Evolutionary conservation across 139 green algal genomes (phyloP).

Genomic region (Pseudopediastrum boryanum): DNA sequence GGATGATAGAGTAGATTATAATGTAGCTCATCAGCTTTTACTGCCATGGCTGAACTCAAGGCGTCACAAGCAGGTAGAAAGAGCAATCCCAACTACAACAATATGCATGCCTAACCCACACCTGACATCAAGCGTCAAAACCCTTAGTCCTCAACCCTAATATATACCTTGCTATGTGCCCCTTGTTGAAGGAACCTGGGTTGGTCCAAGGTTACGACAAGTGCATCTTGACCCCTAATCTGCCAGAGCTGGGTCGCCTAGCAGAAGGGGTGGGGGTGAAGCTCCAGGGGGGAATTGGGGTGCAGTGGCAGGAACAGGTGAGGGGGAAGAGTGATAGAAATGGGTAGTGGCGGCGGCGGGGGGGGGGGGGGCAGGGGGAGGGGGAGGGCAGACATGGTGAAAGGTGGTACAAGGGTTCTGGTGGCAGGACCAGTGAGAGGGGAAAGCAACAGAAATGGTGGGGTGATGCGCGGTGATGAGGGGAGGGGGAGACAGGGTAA

Average conservation of each 20-base stretch:
- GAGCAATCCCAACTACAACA: too few species aligned
- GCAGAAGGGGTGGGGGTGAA: slow-evolving; percentile 36
- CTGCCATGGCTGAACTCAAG: too few species aligned
- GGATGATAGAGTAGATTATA: too few species aligned
- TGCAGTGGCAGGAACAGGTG: slow-evolving; percentile 47
- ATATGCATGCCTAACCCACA: too few species aligned
- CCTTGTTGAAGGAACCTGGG: slow-evolving; percentile 39
- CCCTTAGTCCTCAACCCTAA: neutral
- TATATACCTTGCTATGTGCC: slow-evolving; percentile 6
- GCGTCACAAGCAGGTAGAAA: too few species aligned
- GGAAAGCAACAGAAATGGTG: neutral
- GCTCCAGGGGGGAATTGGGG: slow-evolving; percentile 44
- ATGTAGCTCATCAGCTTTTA: too few species aligned
- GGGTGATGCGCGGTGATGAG: neutral
- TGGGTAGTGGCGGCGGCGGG: neutral
- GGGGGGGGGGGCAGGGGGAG: neutral
- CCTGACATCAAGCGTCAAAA: too few species aligned
- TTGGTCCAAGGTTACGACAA: slow-evolving; percentile 47
- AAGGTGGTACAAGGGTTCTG: neutral
- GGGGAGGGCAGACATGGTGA: neutral
- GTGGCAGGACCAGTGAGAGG: neutral
- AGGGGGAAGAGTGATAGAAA: neutral
- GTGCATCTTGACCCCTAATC: slow-evolving; percentile 67
- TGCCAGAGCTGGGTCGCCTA: slow-evolving; percentile 60
- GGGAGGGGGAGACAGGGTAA: neutral